phyloP scores from a whole-genome alignment of 495 filamentous ascomycete species.

The Letharia lupina region DNA sequence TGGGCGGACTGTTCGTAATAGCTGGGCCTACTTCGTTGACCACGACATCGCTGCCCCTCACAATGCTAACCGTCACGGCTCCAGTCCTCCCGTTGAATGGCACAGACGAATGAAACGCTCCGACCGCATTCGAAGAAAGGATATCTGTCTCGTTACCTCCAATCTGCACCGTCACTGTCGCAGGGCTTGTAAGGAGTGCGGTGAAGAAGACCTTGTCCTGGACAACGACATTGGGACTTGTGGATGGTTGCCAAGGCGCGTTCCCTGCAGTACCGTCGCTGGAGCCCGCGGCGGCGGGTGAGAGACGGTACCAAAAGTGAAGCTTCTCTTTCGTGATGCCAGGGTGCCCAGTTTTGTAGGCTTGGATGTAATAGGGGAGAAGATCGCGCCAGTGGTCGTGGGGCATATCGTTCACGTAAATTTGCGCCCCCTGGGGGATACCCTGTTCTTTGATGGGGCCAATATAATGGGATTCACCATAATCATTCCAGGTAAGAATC shows the following conservation, averaged over 20 bases:
- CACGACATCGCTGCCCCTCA: constrained; percentile 33
- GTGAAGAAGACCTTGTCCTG: constrained; percentile 31
- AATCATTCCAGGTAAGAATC: constrained; percentile 61
- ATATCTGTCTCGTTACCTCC: constrained; percentile 37
- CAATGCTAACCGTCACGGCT: constrained; percentile 42
- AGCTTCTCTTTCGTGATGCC: constrained; percentile 41
- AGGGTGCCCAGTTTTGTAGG: constrained; percentile 45
- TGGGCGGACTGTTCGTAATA: constrained; percentile 40
- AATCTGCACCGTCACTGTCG: constrained; percentile 43
- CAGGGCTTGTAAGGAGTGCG: constrained; percentile 27
- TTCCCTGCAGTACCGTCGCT: constrained; percentile 35
- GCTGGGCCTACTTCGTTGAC: constrained; percentile 35
- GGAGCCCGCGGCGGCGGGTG: constrained; percentile 29
- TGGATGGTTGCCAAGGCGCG: constrained; percentile 26
- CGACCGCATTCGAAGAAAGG: constrained; percentile 34
- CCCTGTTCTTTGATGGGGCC: constrained; percentile 34
- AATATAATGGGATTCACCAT: constrained; percentile 68
- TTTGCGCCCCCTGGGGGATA: constrained; percentile 43
- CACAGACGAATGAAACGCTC: constrained; percentile 45
- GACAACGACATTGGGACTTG: constrained; percentile 16
- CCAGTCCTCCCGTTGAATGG: constrained; percentile 44
- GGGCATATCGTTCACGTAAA: constrained; percentile 43
- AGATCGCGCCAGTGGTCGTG: constrained; percentile 48
- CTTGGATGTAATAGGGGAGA: constrained; percentile 55
- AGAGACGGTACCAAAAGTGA: constrained; percentile 54